Evolutionary conservation across 2,329 filamentous ascomycete genomes (phyloP).

Genomic region (Orbilia quercus): DNA sequence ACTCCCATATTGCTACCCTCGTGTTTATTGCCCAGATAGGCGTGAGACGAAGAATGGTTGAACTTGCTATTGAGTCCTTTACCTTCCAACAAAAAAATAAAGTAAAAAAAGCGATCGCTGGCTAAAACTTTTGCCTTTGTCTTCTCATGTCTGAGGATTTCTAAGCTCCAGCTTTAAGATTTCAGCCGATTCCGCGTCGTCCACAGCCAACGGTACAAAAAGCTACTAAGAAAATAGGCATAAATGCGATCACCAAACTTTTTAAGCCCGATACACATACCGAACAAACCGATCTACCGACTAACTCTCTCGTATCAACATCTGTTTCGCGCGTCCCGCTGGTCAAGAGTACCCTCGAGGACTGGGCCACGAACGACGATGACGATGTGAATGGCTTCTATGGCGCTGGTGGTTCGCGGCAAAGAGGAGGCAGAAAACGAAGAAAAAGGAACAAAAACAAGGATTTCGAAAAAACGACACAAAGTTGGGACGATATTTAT

Average conservation of each 20-base stretch:
- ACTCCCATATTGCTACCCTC: conserved; percentile 16
- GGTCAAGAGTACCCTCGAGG: conserved; percentile 77
- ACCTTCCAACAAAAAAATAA: neutral
- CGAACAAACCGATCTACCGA: conserved; percentile 22
- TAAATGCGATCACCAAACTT: conserved; percentile 30
- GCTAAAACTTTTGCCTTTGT: conserved; percentile 39
- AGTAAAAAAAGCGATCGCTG: conserved; percentile 37
- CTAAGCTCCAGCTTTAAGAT: conserved; percentile 52
- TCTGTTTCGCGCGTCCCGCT: conserved; percentile 62
- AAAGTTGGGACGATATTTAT: conserved; percentile 93
- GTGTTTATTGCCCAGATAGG: neutral
- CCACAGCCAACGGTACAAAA: conserved; percentile 41
- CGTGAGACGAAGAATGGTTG: conserved; percentile 16
- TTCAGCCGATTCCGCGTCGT: conserved; percentile 52
- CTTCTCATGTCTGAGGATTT: conserved; percentile 21
- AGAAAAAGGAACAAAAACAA: conserved; percentile 82
- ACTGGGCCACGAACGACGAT: conserved; percentile 79
- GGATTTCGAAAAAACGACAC: conserved; percentile 70
- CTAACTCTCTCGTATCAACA: conserved; percentile 52
- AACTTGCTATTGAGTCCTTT: conserved; percentile 25
- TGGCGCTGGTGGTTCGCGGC: conserved; percentile 72
- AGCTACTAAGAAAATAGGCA: conserved; percentile 32
- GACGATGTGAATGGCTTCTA: conserved; percentile 77
- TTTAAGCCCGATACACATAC: conserved; percentile 30
- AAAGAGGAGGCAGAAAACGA: conserved; percentile 74